These are phyloP conservation scores for Mortierella sp. DNA, from an alignment of 371 early-diverging fungal species.

Conservation along the genomic window DNA sequence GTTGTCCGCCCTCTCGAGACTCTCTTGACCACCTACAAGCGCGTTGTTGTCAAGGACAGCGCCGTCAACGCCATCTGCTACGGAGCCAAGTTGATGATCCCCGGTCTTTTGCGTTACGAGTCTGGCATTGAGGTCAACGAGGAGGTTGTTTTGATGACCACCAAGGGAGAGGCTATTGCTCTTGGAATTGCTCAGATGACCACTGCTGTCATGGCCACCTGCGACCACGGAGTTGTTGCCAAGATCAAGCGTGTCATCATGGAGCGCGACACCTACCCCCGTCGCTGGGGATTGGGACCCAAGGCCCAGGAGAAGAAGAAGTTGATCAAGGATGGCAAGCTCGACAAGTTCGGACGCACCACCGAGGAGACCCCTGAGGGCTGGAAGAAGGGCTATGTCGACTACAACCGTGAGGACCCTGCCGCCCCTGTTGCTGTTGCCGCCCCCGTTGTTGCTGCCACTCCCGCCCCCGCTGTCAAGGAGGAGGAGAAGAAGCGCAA, in stretches of 20 bases:
- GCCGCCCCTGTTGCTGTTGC: constrained; percentile 52
- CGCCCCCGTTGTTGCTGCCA: constrained; percentile 11
- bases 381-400: constrained; percentile 82
- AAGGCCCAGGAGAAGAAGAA: constrained; percentile 97
- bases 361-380: constrained; percentile 84
- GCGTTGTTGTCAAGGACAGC: constrained; percentile 99
- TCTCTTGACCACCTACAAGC: constrained; percentile 96
- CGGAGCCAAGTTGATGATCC: constrained; percentile 99
- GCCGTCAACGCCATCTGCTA: constrained; percentile 99
- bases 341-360: constrained; percentile 95
- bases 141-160: constrained; percentile 98
- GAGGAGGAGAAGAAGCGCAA: constrained; percentile 56
- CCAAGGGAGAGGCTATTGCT: constrained; percentile 99
- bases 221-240: constrained; percentile 96
- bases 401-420: constrained; percentile 66
- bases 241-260: constrained; percentile 99
- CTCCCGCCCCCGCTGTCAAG: constrained; percentile 17
- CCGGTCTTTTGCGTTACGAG: constrained; percentile 98
- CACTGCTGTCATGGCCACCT: constrained; percentile 96
- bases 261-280: constrained; percentile 99
- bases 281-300: constrained; percentile 98
- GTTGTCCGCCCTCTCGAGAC: constrained; percentile 98
- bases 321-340: constrained; percentile 95
- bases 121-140: constrained; percentile 96
- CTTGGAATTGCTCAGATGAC: constrained; percentile 98